phyloP scores from a whole-genome alignment of 1,284 basidiomycete species.

The Microbotryum saponariae region DNA sequence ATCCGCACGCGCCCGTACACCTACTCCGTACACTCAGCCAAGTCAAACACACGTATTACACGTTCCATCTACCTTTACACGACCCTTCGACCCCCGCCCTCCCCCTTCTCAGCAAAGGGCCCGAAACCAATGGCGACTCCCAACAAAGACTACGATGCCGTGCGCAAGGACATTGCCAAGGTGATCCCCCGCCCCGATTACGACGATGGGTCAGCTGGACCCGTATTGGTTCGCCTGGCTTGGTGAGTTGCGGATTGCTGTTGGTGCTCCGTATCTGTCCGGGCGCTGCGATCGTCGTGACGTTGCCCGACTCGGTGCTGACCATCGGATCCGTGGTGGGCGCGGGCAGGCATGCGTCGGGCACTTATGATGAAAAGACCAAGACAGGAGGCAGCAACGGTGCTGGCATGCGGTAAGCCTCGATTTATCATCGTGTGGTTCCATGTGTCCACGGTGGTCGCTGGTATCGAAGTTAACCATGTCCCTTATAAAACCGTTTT shows the following conservation, averaged over 20 bases:
- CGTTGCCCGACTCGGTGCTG: not conserved
- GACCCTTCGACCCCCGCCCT: not conserved
- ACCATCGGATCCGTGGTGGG: not conserved
- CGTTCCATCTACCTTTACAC: not conserved
- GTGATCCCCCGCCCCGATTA: conserved; percentile 30
- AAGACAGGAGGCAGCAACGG: conserved; percentile 84
- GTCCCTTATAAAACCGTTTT: not conserved
- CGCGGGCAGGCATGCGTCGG: conserved; percentile 17
- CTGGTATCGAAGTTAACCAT: not conserved
- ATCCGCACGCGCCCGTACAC: not conserved
- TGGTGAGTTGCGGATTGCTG: conserved; percentile 38
- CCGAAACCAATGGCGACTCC: not conserved
- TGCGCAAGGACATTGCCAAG: conserved; percentile 24
- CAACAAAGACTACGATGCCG: conserved; percentile 23
- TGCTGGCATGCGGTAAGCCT: conserved; percentile 62
- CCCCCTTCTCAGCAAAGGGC: not conserved
- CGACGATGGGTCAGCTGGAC: conserved; percentile 36
- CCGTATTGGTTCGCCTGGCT: conserved; percentile 46
- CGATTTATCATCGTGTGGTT: too few species aligned
- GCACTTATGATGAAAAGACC: conserved; percentile 52
- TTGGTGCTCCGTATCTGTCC: too few species aligned
- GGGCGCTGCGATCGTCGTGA: too few species aligned
- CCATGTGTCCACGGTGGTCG: not conserved
- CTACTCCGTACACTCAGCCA: not conserved
- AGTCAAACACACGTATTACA: not conserved